Conservation (phyloP, 169 alveolate species). For the Plasmodium fragile region DNA sequence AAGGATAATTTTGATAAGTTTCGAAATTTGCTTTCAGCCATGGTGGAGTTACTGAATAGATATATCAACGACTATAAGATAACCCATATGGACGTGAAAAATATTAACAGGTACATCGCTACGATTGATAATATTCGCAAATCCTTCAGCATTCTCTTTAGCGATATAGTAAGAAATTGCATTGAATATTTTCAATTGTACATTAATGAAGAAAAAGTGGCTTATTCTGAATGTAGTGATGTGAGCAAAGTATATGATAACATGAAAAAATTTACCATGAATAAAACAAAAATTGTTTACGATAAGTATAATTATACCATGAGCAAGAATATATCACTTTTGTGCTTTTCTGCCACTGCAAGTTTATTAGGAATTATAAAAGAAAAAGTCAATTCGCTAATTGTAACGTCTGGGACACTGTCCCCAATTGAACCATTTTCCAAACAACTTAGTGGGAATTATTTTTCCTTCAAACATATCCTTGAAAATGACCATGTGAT, state of each 20-base stretch:
- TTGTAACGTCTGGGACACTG: conserved; percentile 96
- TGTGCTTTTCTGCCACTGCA: conserved; percentile 89
- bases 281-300: conserved; percentile 57
- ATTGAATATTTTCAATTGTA: conserved; percentile 80
- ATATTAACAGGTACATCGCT: conserved; percentile 75
- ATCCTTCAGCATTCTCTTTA: conserved; percentile 78
- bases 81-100: conserved; percentile 79
- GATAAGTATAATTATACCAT: conserved; percentile 35
- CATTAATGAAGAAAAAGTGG: conserved; percentile 75
- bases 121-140: conserved; percentile 78
- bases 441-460: conserved; percentile 89
- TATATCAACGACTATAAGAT: conserved; percentile 71
- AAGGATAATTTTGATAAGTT: conserved; percentile 67
- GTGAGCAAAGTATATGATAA: conserved; percentile 65
- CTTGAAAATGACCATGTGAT: conserved; percentile 95
- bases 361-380: conserved; percentile 84
- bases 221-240: conserved; percentile 44
- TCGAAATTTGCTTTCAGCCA: conserved; percentile 19
- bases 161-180: conserved; percentile 77
- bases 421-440: conserved; percentile 93
- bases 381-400: conserved; percentile 87
- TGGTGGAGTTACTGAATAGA: conserved; percentile 63
- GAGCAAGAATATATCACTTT: conserved; percentile 45
- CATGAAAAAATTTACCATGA: conserved; percentile 45
- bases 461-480: conserved; percentile 88